phyloP scores from a whole-genome alignment of 2,329 filamentous ascomycete genomes.

The Monilinia aucupariae region DNA sequence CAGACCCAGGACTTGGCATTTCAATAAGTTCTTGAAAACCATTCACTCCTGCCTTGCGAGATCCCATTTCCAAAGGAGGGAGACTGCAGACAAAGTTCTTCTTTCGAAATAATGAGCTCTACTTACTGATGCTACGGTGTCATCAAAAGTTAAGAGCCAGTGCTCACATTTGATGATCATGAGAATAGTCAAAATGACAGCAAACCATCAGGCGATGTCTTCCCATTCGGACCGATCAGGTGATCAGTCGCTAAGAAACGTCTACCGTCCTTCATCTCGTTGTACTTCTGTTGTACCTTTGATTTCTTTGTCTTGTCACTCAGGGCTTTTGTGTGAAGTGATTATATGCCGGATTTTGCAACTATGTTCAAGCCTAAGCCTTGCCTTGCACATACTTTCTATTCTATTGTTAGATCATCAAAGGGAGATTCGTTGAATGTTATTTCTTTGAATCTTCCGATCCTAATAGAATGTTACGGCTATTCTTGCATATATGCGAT shows the following conservation, averaged over 20 bases:
- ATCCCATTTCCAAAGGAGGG: neutral
- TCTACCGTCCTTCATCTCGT: neutral
- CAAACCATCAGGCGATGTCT: conserved; percentile 4
- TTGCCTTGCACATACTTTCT: neutral
- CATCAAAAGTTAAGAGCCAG: conserved; percentile 7
- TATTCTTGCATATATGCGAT: neutral
- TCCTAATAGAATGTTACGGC: neutral
- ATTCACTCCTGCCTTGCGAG: neutral
- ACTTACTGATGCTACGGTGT: neutral
- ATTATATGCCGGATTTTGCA: neutral
- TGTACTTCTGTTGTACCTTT: neutral
- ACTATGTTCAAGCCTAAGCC: neutral
- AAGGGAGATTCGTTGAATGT: neutral
- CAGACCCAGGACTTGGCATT: too few relatives aligned
- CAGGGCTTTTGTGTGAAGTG: neutral
- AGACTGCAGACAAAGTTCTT: too few relatives aligned
- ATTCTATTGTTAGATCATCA: neutral
- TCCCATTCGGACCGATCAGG: conserved; percentile 7
- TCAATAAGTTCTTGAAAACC: neutral
- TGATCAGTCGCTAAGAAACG: neutral
- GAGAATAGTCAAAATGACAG: conserved; percentile 3
- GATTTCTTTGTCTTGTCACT: neutral
- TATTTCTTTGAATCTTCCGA: neutral
- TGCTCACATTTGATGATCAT: conserved; percentile 8
- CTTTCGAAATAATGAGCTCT: neutral